Base-by-base conservation (phyloP, 1,284 basidiomycete genomes). In the Abortiporus biennis region DNA sequence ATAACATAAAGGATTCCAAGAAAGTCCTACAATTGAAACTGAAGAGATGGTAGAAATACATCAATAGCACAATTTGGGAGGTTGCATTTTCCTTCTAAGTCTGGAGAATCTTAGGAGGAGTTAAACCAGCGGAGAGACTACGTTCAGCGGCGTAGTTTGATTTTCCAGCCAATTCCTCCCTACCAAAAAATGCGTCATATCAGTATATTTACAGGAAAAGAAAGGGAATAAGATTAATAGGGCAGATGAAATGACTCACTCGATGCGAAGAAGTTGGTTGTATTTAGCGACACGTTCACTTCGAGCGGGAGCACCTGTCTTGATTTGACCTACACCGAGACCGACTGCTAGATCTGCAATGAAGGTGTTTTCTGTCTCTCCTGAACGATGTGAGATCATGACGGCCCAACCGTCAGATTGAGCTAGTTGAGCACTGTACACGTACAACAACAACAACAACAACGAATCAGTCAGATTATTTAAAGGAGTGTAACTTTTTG, bases 321-420 rank as follows among this genome's bases (percentile, higher is more conserved):
- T 98, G 80, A 97, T 97, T 71, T 96, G 89, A 54, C 94, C 94
- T 44, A 77, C 78, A 53, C 90, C 90, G 55, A 98, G 91, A 46
- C 87, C 96, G 54, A 99, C 93, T 50, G 85, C 84, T 52, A 99
- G 85, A 71, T 99, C 95, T 53, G 96, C 92, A 60, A 99, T 99
- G 68, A 95, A 81, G 47, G 92, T 95, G 71, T 92, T 93, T 69
- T 92, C 89, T 32, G 91, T 92, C 75, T 98, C 94, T 64, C 95
- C 95, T 51, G 87, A 93, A 57, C 96, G 93, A 81, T 99, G 96
- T 50, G 94, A 98, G 65, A 96, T 89, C 95, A 99, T 99, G 70
- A 98, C 91, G 66, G 91, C 93, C 95, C 95, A 99, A 52, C 90
- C 90, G 63, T 93, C 92, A 32, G 90, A 93, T 69, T 98, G 94